Evolutionary conservation across 768 basidiomycete genomes (phyloP), one percentile per base, ranked within the genome.

Genomic region (Cystobasidium onofrii): DNA sequence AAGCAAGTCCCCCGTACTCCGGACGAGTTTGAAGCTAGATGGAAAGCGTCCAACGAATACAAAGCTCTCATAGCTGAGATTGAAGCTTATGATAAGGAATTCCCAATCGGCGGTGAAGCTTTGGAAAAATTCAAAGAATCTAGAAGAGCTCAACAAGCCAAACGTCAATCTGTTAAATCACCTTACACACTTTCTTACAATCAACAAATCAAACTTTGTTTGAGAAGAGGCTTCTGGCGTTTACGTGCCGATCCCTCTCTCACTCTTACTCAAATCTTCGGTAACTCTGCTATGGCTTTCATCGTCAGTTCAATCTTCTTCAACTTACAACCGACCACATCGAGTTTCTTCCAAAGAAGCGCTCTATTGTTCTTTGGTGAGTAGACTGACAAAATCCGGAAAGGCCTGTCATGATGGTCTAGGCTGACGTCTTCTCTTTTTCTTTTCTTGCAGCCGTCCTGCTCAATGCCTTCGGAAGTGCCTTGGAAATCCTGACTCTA

Each of bases 331-430:
- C 82, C 85, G 17, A 81, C 82, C 9, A 89, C 89, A 0, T 80
- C 83, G 18, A 86, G 86, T 13, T 88, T 85, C 78, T 90, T 89
- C 83, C 87, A 88, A n/a, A 86, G 90, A 23, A 89, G 89, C 44
- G 87, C 90, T 81, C 84, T 88, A 27, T 82, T 92, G n/a, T 91
- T 89, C 85, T 90, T 90, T 85, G 88, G 29, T 57, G 50, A 63
- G n/a, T 66, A 71, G 63, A 76, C 54, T 61, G 64, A 64, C 1
- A 9, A 4, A 33, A 33, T 20, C 18, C 74, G 81, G 41, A 18
- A 74, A 75, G 63, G 73, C 75, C n/a, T 41, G 75, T 74, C 18
- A 34, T 31, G 23, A 36, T 1, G 4, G 13, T 10, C 27, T 39
- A 39, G 39, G 18, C 36, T 36, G 63, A 64, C 29, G 6, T 10